Evolutionary conservation across 1,139 yeast species (phyloP), one percentile per base, ranked within the genome.

Genomic region (Pichia inconspicua): DNA sequence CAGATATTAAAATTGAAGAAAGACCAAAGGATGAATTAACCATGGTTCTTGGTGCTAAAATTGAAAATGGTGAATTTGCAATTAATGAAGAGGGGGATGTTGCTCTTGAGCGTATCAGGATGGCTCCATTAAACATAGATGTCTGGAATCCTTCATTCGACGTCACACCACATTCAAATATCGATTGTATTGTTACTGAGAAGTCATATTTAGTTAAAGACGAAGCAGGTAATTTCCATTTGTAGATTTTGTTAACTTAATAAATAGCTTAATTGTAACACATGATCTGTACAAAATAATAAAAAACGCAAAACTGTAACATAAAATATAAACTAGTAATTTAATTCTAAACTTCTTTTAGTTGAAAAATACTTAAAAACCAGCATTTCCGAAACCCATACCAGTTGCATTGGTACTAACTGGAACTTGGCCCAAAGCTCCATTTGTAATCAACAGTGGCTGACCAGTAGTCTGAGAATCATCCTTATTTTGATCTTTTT

Each of bases 121-220:
- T 86, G 49, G 96, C 96, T 0, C 94, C 97, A 2, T 85, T 86
- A 2, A 86, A 84, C 0, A 84, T 90, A 38, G 71, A 75, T 3
- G 96, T 88, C 1, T 92, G 97, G 97, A 92, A 92, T 60, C 98
- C 98, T 1, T 85, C 97, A 0, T 92, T 92, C 60, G 98, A 92
- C 63, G 90, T 92, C 12, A 88, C 97, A 8, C 96, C 96, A 0
- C 80, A 82, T 59, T 74, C 73, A 42, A 70, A 84, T 44, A 88
- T 92, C 49, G 96, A 89, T 60, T 86, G 89, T 50, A 87, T 92
- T 53, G 87, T 90, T 31, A 90, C 97, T 1, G 97, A 92, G 64
- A 70, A 75, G 44, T 77, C 77, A 5, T 86, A 77, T 8, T 68
- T 71, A 48, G 63, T 65, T 11, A 80, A 81, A 56, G 69, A 72